Evolutionary conservation across 768 basidiomycete genomes (phyloP).

Genomic region (Clavaria fumosa): DNA sequence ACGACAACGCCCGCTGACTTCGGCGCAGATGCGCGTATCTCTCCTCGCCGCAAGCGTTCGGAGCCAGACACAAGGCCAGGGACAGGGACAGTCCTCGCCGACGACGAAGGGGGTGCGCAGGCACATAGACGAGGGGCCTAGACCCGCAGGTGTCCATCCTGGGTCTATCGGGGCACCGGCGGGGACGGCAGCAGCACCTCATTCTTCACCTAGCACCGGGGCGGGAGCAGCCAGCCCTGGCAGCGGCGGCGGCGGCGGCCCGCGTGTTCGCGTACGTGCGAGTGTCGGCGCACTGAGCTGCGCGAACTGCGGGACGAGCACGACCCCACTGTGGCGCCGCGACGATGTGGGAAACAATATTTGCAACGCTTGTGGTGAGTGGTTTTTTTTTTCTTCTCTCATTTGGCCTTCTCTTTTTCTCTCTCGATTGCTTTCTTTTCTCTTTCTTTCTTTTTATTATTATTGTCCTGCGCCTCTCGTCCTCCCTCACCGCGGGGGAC

Average conservation of each 20-base stretch:
- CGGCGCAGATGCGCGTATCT: too few species aligned
- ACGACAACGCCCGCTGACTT: too few species aligned
- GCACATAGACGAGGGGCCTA: too few species aligned
- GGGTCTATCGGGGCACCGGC: too few species aligned
- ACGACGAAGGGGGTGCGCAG: too few species aligned
- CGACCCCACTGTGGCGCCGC: constrained; percentile 80
- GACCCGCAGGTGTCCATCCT: too few species aligned
- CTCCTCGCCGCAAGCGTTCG: too few species aligned
- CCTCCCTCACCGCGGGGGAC: too few species aligned
- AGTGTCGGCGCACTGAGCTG: constrained; percentile 70
- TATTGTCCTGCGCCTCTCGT: constrained; percentile 4
- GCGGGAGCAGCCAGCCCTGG: constrained; percentile 19
- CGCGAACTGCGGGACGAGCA: constrained; percentile 79
- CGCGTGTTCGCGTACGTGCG: too few species aligned
- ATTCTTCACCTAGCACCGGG: constrained; percentile 12
- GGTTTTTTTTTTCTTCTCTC: constrained; percentile 11
- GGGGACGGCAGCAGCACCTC: too few species aligned
- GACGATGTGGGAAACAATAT: constrained; percentile 88
- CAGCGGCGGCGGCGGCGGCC: constrained; percentile 16
- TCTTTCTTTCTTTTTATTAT: constrained; percentile 9
- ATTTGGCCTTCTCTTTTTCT: constrained; percentile 3
- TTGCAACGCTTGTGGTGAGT: constrained; percentile 90
- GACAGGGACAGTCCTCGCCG: too few species aligned
- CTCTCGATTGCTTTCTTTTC: background rate
- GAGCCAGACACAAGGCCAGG: too few species aligned